A percentile compares a stretch with the other conserved stretches of the same genome.
Evolutionary conservation across 768 basidiomycete genomes (phyloP).

Genomic region (Amanita thiersii): DNA sequence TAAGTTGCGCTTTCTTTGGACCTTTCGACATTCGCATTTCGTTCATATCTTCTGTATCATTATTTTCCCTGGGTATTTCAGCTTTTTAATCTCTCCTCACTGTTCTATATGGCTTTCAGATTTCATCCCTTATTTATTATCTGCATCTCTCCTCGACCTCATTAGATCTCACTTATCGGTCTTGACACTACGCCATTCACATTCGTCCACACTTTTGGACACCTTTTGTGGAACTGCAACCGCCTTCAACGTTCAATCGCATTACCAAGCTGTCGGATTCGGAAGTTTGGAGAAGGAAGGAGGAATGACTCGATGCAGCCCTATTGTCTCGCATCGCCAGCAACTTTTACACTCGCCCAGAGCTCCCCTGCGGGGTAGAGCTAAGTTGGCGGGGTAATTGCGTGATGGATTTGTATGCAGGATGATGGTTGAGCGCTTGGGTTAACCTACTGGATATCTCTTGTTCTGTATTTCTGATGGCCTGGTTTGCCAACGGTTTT

Average conservation of each 20-base stretch:
- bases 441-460: slow-evolving; percentile 5
- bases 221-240: background rate
- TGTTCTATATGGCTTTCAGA: background rate
- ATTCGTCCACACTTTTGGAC: background rate
- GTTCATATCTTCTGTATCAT: background rate
- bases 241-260: background rate
- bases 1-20: background rate
- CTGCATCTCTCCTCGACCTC: slow-evolving; percentile 3
- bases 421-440: slow-evolving; percentile 8
- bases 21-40: background rate
- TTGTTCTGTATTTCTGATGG: too few species aligned
- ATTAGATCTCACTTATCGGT: too few species aligned
- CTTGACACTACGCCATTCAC: too few species aligned
- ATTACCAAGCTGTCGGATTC: slow-evolving; percentile 1
- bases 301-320: slow-evolving; percentile 8
- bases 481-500: too few species aligned
- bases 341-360: background rate
- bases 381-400: background rate
- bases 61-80: slow-evolving; percentile 3
- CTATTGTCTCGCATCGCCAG: slow-evolving; percentile 3
- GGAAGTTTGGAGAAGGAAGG: slow-evolving; percentile 8
- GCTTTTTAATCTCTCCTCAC: slow-evolving; percentile 4
- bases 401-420: slow-evolving; percentile 3
- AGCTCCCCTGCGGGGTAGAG: slow-evolving; percentile 9
- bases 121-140: slow-evolving; percentile 2